A percentile compares a stretch with the other conserved stretches of the same genome.
Evolutionary conservation across 306 rosid species (phyloP).

Genomic region (Quercus aquifolioides): DNA sequence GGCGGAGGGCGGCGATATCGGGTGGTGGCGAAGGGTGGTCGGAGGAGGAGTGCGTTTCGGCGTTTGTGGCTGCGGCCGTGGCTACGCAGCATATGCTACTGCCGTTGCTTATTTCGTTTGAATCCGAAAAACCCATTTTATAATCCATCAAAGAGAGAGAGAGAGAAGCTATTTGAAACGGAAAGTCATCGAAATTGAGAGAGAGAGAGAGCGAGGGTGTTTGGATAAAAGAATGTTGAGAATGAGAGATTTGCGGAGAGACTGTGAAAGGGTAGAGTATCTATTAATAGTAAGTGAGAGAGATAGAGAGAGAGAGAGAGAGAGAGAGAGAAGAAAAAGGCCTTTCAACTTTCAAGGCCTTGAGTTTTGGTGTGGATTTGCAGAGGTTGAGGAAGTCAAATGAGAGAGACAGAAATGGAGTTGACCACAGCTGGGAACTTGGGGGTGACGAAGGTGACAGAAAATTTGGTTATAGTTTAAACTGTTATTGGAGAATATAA

Average conservation of each 20-base stretch:
- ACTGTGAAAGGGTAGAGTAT: too few relatives aligned
- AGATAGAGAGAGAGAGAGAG: background rate
- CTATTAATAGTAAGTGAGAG: background rate
- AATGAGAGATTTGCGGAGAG: background rate
- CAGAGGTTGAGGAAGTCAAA: slow-evolving; percentile 6
- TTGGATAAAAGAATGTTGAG: background rate
- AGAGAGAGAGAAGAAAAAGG: background rate
- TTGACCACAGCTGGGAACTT: background rate
- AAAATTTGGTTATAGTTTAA: too few relatives aligned
- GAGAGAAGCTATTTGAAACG: background rate
- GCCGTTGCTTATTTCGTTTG: slow-evolving; percentile 41
- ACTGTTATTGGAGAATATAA: too few relatives aligned
- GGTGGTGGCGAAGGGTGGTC: slow-evolving; percentile 22
- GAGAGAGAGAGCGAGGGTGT: background rate
- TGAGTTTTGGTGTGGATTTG: background rate
- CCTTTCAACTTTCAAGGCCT: background rate
- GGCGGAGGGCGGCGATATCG: slow-evolving; percentile 20
- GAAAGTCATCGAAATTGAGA: background rate
- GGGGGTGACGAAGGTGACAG: slow-evolving; percentile 7
- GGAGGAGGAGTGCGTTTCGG: slow-evolving; percentile 1
- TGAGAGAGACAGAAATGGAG: background rate
- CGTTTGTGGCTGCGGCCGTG: background rate
- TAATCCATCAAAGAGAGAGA: slow-evolving; percentile 21
- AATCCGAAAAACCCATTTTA: slow-evolving; percentile 20
- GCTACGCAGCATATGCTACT: slow-evolving; percentile 22